Conservation (phyloP, 1,139 yeast species). For the Zygoascus sp. region DNA sequence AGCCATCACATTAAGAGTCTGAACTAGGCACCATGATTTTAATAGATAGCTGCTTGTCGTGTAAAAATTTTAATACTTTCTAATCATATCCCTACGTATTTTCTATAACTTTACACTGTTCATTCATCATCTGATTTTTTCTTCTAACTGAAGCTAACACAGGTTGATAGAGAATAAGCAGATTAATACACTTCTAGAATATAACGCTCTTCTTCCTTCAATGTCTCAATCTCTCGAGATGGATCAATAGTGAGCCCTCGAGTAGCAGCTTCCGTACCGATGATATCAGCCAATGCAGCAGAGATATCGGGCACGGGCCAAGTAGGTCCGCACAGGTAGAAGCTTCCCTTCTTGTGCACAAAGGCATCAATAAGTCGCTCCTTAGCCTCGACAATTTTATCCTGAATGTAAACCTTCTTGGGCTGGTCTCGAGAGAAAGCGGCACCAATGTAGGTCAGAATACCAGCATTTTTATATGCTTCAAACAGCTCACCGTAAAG, state of each 20-base stretch:
- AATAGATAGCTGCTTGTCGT: too few relatives aligned
- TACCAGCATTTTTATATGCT: slow-evolving; percentile 87
- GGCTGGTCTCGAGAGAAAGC: slow-evolving; percentile 98
- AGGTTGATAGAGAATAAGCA: too few relatives aligned
- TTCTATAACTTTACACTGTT: too few relatives aligned
- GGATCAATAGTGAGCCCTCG: slow-evolving; percentile 68
- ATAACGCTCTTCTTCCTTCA: slow-evolving; percentile 91
- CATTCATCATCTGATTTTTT: too few relatives aligned
- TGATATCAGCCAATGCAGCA: slow-evolving; percentile 80
- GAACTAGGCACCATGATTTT: too few relatives aligned
- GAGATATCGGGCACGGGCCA: slow-evolving; percentile 99
- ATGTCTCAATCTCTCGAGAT: slow-evolving; percentile 77
- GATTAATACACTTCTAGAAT: slow-evolving; percentile 83
- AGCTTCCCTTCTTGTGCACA: slow-evolving; percentile 73
- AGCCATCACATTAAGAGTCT: slow-evolving; percentile 35
- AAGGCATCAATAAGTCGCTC: slow-evolving; percentile 74
- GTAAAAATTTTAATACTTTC: too few relatives aligned
- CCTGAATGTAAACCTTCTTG: slow-evolving; percentile 91
- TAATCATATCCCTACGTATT: too few relatives aligned
- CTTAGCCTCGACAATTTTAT: slow-evolving; percentile 76
- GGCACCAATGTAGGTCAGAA: slow-evolving; percentile 93
- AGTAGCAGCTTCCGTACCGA: slow-evolving; percentile 62
- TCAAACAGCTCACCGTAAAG: slow-evolving; percentile 97
- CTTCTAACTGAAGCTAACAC: too few relatives aligned
- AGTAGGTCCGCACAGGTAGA: slow-evolving; percentile 97